phyloP scores from a whole-genome alignment of 2,329 filamentous ascomycete species.

The Pseudogymnoascus sp. region DNA sequence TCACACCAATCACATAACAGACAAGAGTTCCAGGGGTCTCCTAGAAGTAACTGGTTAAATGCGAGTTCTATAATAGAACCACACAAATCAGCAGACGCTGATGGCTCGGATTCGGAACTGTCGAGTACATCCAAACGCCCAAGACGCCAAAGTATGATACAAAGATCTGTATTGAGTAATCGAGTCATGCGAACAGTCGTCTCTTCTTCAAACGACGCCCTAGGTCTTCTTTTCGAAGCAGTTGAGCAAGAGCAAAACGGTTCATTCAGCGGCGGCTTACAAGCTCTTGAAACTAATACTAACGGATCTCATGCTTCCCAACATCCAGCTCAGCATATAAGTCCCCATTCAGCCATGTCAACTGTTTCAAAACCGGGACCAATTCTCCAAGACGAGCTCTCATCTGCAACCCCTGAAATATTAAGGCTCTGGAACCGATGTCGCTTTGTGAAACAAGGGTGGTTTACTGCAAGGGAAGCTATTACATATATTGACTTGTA shows the following conservation, averaged over 20 bases:
- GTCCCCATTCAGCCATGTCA: conserved; percentile 24
- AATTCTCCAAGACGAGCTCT: background rate
- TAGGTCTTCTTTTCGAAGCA: conserved; percentile 47
- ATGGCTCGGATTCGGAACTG: background rate
- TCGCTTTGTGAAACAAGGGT: conserved; percentile 49
- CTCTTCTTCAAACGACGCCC: conserved; percentile 46
- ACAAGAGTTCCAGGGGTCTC: background rate
- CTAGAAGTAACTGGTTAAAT: background rate
- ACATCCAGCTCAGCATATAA: conserved; percentile 30
- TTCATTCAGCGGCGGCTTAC: conserved; percentile 27
- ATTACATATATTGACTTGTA: conserved; percentile 46
- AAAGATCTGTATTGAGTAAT: conserved; percentile 10
- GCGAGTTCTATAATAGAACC: background rate
- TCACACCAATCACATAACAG: background rate
- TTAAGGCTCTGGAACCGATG: conserved; percentile 42
- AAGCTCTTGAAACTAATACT: conserved; percentile 29
- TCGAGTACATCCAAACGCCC: background rate
- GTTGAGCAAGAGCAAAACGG: conserved; percentile 31
- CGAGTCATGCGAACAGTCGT: conserved; percentile 41
- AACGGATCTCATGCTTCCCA: conserved; percentile 30
- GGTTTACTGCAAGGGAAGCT: conserved; percentile 48
- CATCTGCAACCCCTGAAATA: conserved; percentile 23
- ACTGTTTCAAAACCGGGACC: background rate
- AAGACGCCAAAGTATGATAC: background rate
- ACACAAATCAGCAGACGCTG: background rate